phyloP scores from a whole-genome alignment of 768 basidiomycete species.

The Scleroderma citrinum region DNA sequence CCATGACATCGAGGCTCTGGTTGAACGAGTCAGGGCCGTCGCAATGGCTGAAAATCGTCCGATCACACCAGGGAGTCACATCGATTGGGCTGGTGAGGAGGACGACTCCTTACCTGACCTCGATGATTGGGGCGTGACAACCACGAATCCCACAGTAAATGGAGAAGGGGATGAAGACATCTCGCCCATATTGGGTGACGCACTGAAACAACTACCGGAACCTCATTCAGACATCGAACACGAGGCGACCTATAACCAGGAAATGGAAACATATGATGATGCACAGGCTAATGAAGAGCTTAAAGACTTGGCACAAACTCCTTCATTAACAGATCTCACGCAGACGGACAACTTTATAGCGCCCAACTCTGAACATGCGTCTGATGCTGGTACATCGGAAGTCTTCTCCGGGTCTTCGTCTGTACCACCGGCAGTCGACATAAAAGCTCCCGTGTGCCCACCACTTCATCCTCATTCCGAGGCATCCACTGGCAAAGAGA shows the following conservation, averaged over 20 bases:
- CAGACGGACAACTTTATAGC: background rate
- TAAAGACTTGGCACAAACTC: slow-evolving; percentile 5
- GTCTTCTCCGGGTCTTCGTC: background rate
- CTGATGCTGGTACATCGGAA: slow-evolving; percentile 17
- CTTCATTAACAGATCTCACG: slow-evolving; percentile 7
- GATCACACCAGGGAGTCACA: slow-evolving; percentile 68
- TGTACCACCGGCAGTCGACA: slow-evolving; percentile 45
- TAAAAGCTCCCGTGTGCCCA: slow-evolving; percentile 10
- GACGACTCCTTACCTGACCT: slow-evolving; percentile 76
- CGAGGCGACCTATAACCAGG: slow-evolving; percentile 13
- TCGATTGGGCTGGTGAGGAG: slow-evolving; percentile 88
- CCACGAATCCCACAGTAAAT: slow-evolving; percentile 26
- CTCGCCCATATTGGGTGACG: slow-evolving; percentile 63
- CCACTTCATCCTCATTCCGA: slow-evolving; percentile 21
- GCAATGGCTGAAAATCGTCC: slow-evolving; percentile 67
- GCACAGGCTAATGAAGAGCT: slow-evolving; percentile 2
- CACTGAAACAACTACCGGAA: slow-evolving; percentile 56
- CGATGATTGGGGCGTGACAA: slow-evolving; percentile 76
- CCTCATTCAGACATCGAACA: slow-evolving; percentile 24
- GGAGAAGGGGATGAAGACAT: slow-evolving; percentile 39
- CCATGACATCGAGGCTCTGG: slow-evolving; percentile 67
- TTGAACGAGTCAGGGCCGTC: slow-evolving; percentile 68
- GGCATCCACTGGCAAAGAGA: slow-evolving; percentile 12
- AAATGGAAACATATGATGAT: slow-evolving; percentile 16
- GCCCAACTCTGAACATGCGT: slow-evolving; percentile 5